Evolutionary conservation across 192 early-diverging fungal genomes (phyloP), one percentile per base, ranked within the genome.

Genomic region (Rhizophagus clarus): DNA sequence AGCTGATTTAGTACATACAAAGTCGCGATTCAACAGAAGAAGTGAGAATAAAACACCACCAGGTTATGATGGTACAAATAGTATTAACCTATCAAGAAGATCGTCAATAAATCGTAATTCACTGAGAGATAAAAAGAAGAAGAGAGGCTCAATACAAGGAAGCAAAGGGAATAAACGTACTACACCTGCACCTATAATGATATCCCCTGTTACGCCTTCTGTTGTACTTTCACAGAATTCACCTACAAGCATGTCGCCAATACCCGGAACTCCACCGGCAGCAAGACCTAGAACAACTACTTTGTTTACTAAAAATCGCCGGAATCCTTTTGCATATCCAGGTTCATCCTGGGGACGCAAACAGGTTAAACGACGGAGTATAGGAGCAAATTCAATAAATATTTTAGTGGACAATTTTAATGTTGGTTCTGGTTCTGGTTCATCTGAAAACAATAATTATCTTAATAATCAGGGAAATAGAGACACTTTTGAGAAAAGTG

Each of bases 161-260:
- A 77, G 4, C n/a, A 77, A 77, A 47, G 64, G 77, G 22, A 56
- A 56, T 56, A 56, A 56, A 62, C 77, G 77, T 66, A 20, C 64
- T 15, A 51, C 20, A 32, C 63, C 49, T 79, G 62, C 77, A 29
- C 77, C 77, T 17, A 69, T 79, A 51, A 56, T 20, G 63, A 79
- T 79, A 42, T 66, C 77, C 34, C 77, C 77, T n/a, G 77, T 79
- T 22, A 68, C 77, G 11, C 77, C 77, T 22, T 79, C 77, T 31
- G 66, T 79, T n/a, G 77, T 79, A 24, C 62, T 79, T 32, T 79
- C 77, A 24, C 34, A 79, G 22, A 79, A 69, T 69, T 79, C 77
- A 12, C 77, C 77, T 28, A 63, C 64, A n/a, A 14, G 28, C 11
- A 69, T 63, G 64, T 49, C 34, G 10, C 77, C 77, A 1, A 79